Percentiles rank a stretch among this genome's conserved stretches.
Evolutionary conservation across 805 yeast species (phyloP).

Genomic region (Candida andamanensis): DNA sequence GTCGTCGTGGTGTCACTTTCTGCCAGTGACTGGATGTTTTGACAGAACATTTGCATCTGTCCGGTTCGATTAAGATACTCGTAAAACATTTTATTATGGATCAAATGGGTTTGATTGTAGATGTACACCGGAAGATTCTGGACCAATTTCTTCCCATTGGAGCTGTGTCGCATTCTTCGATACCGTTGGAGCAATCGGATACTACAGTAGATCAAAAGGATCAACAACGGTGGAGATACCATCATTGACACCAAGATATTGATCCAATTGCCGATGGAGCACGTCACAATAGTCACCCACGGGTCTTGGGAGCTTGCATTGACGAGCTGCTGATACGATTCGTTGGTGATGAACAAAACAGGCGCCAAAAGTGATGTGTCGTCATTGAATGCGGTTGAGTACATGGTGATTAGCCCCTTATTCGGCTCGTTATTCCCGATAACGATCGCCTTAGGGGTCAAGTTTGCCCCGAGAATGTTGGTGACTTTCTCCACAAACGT

Average conservation of each 20-base stretch:
- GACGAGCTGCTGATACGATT: conserved; percentile 28
- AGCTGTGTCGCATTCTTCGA: conserved; percentile 21
- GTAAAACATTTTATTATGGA: conserved; percentile 19
- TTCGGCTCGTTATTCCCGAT: conserved; percentile 50
- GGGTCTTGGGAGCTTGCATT: conserved; percentile 7
- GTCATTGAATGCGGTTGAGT: conserved; percentile 40
- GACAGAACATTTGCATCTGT: too few species aligned
- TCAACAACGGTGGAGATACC: conserved; percentile 37
- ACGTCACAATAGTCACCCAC: conserved; percentile 22
- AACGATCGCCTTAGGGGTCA: conserved; percentile 45
- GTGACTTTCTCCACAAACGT: conserved; percentile 49
- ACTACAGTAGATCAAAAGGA: conserved; percentile 27
- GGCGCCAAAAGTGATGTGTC: conserved; percentile 40
- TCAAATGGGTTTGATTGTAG: conserved; percentile 31
- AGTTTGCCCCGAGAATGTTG: conserved; percentile 32
- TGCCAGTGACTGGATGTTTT: too few species aligned
- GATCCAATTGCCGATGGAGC: conserved; percentile 33
- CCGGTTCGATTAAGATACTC: conserved; percentile 29
- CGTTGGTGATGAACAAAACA: conserved; percentile 46
- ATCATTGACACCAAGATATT: conserved; percentile 37
- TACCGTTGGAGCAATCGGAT: conserved; percentile 26
- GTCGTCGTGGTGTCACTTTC: too few species aligned
- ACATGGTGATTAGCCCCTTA: conserved; percentile 51
- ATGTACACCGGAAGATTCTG: conserved; percentile 34
- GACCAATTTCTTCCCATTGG: conserved; percentile 28